Conservation (phyloP, 495 filamentous ascomycete genomes). For the Durotheca rogersii region DNA sequence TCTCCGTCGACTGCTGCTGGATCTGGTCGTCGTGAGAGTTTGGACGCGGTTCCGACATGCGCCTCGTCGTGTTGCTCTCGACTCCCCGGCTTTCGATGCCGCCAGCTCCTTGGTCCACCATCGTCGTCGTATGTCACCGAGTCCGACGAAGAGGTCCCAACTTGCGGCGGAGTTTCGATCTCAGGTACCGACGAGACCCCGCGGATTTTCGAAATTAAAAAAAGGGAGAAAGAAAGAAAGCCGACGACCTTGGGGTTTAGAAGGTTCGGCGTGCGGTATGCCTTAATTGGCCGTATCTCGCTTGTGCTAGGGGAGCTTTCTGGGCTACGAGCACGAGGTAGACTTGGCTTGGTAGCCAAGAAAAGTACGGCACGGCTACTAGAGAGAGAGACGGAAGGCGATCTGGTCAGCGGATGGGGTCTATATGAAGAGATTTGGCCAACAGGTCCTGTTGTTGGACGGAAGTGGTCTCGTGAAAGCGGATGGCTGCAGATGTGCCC, state of each 20-base stretch:
- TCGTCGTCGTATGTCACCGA: too few relatives aligned
- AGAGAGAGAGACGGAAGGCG: too few relatives aligned
- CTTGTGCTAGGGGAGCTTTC: too few relatives aligned
- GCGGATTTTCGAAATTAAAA: too few relatives aligned
- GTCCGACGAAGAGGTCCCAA: too few relatives aligned
- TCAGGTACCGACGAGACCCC: too few relatives aligned
- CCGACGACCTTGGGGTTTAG: too few relatives aligned
- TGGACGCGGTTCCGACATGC: conserved; percentile 35
- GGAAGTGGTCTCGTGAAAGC: conserved; percentile 47
- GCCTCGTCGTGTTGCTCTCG: conserved; percentile 45
- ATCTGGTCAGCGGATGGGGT: conserved; percentile 25
- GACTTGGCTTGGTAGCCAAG: conserved; percentile 8
- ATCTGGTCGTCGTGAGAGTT: conserved; percentile 37
- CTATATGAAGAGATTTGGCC: conserved; percentile 34
- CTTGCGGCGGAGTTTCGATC: too few relatives aligned
- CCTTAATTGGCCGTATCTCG: too few relatives aligned
- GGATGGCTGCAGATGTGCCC: conserved; percentile 43
- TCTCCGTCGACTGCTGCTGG: conserved; percentile 30
- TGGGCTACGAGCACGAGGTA: conserved; percentile 2
- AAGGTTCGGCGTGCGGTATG: background rate
- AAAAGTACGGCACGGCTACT: conserved; percentile 12
- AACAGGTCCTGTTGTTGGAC: conserved; percentile 37
- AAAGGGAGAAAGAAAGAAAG: too few relatives aligned
- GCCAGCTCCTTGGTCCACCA: conserved; percentile 49
- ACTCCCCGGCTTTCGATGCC: conserved; percentile 42